Percentiles rank a stretch among this genome's conserved stretches.
phyloP scores from a whole-genome alignment of 257 asterid genomes.

The Solanum paucissectum region DNA sequence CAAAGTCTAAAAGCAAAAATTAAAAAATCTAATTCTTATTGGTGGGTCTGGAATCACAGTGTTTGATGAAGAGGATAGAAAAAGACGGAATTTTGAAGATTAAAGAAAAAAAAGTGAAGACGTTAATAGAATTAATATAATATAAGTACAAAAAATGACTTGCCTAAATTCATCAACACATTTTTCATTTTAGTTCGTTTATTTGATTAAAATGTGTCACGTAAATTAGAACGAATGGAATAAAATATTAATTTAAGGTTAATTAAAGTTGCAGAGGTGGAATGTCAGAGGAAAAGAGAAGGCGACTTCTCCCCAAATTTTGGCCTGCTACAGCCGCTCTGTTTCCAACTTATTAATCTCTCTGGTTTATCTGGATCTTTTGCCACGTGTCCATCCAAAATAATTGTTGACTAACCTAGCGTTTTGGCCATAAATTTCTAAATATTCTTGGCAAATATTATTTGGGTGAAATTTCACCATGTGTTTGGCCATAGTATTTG shows the following conservation, averaged over 20 bases:
- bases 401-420: background rate
- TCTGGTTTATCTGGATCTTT: background rate
- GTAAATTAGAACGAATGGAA: accelerated
- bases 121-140: background rate
- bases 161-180: background rate
- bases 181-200: background rate
- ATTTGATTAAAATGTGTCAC: background rate
- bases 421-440: too few relatives aligned
- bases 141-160: background rate
- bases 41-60: constrained; percentile 29
- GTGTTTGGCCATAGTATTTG: too few relatives aligned
- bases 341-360: background rate
- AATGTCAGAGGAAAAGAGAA: constrained; percentile 56
- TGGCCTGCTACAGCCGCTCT: constrained; percentile 26
- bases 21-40: constrained; percentile 10
- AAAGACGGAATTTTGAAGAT: background rate
- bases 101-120: constrained; percentile 5
- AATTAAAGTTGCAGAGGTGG: constrained; percentile 47
- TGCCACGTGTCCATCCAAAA: constrained; percentile 26
- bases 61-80: constrained; percentile 1
- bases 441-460: too few relatives aligned
- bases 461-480: too few relatives aligned
- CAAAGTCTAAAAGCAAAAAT: background rate
- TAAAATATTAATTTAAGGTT: background rate
- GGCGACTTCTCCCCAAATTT: constrained; percentile 47